A percentile compares a stretch with the other conserved stretches of the same genome.
phyloP scores from a whole-genome alignment of 345 rosid species.

The Trapa bicornis region DNA sequence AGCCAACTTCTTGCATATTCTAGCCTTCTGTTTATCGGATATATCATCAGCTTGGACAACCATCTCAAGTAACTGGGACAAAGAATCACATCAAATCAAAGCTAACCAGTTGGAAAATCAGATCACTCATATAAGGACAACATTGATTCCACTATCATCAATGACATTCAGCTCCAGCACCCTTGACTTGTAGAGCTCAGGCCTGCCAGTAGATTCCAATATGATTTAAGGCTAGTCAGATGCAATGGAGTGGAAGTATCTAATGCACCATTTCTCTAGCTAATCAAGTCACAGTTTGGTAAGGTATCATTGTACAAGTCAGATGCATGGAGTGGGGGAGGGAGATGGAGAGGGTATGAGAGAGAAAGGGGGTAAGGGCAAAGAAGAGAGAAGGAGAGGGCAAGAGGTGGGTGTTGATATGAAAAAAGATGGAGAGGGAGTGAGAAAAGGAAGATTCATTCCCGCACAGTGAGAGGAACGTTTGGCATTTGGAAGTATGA shows the following conservation, averaged over 20 bases:
- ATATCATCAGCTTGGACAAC: slow-evolving; percentile 56
- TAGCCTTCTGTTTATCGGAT: slow-evolving; percentile 84
- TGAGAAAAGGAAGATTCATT: too few species aligned
- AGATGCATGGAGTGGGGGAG: too few species aligned
- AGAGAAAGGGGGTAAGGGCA: too few species aligned
- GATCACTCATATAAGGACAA: slow-evolving; percentile 23
- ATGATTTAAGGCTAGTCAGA: neutral
- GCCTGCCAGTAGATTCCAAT: slow-evolving; percentile 34
- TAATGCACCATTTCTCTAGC: neutral
- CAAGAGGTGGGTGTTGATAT: too few species aligned
- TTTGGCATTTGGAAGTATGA: too few species aligned
- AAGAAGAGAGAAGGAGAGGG: too few species aligned
- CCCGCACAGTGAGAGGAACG: too few species aligned
- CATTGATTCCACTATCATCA: slow-evolving; percentile 97
- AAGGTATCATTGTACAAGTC: too few species aligned
- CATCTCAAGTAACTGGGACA: slow-evolving; percentile 54
- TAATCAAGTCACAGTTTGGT: neutral
- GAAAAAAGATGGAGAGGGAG: too few species aligned
- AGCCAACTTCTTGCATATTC: slow-evolving; percentile 46
- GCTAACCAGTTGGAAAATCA: neutral
- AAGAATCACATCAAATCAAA: slow-evolving; percentile 9
- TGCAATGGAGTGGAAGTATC: neutral
- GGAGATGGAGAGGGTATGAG: too few species aligned
- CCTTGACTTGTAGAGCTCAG: slow-evolving; percentile 83
- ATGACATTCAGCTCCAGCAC: slow-evolving; percentile 96